Evolutionary conservation across 1,284 basidiomycete genomes (phyloP), one percentile per base, ranked within the genome.

Genomic region (Ustilago lituana): DNA sequence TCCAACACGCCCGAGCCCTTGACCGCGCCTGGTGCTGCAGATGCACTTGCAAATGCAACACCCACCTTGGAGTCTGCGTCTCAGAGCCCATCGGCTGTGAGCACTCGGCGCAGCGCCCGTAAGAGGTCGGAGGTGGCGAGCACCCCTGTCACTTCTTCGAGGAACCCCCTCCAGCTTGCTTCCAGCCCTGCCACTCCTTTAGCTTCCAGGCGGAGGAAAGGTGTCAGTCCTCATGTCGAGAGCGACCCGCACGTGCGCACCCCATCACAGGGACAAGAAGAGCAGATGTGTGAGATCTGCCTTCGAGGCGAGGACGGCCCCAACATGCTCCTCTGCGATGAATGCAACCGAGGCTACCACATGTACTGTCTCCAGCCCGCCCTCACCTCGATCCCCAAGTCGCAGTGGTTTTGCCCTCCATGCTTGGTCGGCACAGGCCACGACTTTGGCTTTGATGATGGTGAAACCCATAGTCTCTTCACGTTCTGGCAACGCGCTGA

Each of bases 381-480:
- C 19, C 84, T 98, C 41, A 84, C 86, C 3, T 85, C 86, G 5
- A 90, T 98, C 51, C 95, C 96, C 3, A 90, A 90, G 71, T 92
- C 93, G 54, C 90, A 95, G 70, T 99, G 96, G 95, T 98, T 90
- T 83, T 99, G 96, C 83, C 91, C 92, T 74, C 89, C 89, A 1
- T 99, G 96, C 80, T 85, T 99, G 15, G 88, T 94, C 39, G 90
- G 89, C 24, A 96, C 93, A 0, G 94, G 95, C n/a, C 92, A 93
- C 56, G 96, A 98, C 83, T 99, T 93, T 79, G 96, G 96, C 37
- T 99, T 98, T 78, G 95, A 98, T 76, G 95, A 98, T 78, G 96
- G 96, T 51, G 91, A 98, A 82, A 94, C 97, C 72, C 95, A 99
- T 83, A 90, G 89, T 65, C 86, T 99, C 38, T 87, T 91, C 37